phyloP scores from a whole-genome alignment of 352 stramenopile species.

The Hyaloperonospora arabidopsidis region DNA sequence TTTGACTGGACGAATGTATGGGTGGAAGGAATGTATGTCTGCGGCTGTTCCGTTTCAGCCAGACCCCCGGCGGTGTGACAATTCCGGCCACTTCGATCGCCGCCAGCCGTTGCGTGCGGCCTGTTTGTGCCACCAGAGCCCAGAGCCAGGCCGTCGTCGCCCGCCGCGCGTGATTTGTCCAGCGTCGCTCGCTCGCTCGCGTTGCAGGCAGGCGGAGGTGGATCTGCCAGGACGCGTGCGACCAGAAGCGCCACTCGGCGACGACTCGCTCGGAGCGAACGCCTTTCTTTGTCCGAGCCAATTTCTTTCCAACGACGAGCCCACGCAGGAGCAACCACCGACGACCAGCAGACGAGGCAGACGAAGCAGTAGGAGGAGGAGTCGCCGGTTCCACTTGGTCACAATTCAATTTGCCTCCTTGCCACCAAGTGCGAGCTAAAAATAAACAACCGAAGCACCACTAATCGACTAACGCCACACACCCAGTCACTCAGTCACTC shows the following conservation, averaged over 20 bases:
- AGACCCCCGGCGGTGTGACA: slow-evolving; percentile 8
- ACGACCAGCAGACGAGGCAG: not conserved
- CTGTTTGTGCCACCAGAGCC: slow-evolving; percentile 13
- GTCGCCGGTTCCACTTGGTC: slow-evolving; percentile 5
- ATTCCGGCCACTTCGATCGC: not conserved
- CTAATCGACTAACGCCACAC: too few species aligned
- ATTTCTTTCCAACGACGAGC: slow-evolving; percentile 9
- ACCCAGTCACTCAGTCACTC: not conserved
- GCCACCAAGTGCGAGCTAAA: not conserved
- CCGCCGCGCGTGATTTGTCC: too few species aligned
- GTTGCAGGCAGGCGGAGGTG: slow-evolving; percentile 1
- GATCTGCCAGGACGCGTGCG: slow-evolving; percentile 18
- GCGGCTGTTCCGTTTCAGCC: slow-evolving; percentile 14
- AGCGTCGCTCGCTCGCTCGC: too few species aligned
- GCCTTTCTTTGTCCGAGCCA: not conserved
- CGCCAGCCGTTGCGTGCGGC: slow-evolving; percentile 10
- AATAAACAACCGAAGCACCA: too few species aligned
- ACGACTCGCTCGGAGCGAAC: not conserved
- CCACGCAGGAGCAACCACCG: slow-evolving; percentile 3
- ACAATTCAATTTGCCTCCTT: slow-evolving; percentile 17
- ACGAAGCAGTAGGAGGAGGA: not conserved
- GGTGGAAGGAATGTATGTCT: too few species aligned
- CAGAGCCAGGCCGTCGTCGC: slow-evolving; percentile 15
- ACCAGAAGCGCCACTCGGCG: slow-evolving; percentile 20
- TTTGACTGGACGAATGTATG: too few species aligned